A percentile compares a stretch with the other conserved stretches of the same genome.
Conservation (phyloP, 2,329 filamentous ascomycete genomes). For the Colletotrichum echinochloae region DNA sequence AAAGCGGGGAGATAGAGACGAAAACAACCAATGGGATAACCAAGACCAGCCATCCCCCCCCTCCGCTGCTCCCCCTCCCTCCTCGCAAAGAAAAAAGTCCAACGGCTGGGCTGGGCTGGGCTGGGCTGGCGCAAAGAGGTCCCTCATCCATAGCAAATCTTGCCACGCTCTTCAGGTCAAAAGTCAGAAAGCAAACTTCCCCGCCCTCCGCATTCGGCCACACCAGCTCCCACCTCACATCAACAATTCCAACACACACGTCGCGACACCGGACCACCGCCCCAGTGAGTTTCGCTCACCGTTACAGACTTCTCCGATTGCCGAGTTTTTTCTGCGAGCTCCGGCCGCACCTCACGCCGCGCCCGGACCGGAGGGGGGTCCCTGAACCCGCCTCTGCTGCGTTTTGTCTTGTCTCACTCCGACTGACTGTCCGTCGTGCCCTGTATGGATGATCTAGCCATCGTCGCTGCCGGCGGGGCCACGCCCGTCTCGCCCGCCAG, state of each 20-base stretch:
- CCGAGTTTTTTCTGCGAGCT: constrained; percentile 29
- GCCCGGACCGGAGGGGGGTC: constrained; percentile 40
- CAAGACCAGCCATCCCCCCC: constrained; percentile 8
- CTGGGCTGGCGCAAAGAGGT: constrained; percentile 31
- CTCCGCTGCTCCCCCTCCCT: not conserved
- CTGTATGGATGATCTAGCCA: constrained; percentile 62
- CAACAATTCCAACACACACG: constrained; percentile 36
- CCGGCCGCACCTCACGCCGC: constrained; percentile 34
- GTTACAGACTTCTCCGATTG: constrained; percentile 35
- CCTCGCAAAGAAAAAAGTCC: not conserved
- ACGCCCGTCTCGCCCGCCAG: constrained; percentile 67
- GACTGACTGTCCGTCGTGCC: constrained; percentile 40
- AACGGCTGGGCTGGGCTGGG: constrained; percentile 13
- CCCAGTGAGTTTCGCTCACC: constrained; percentile 39
- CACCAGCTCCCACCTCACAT: constrained; percentile 35
- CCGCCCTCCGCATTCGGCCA: constrained; percentile 42
- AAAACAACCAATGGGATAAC: constrained; percentile 18
- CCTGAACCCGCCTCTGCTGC: constrained; percentile 40
- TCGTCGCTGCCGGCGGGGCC: constrained; percentile 59
- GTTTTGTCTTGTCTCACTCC: constrained; percentile 37
- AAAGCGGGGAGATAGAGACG: constrained; percentile 7
- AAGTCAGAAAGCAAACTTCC: constrained; percentile 36
- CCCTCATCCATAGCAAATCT: constrained; percentile 40
- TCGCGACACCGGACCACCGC: constrained; percentile 43
- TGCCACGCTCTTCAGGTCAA: constrained; percentile 41